Evolutionary conservation across 129 eudicot genomes (phyloP).

Genomic region (Oenanthe sinensis): DNA sequence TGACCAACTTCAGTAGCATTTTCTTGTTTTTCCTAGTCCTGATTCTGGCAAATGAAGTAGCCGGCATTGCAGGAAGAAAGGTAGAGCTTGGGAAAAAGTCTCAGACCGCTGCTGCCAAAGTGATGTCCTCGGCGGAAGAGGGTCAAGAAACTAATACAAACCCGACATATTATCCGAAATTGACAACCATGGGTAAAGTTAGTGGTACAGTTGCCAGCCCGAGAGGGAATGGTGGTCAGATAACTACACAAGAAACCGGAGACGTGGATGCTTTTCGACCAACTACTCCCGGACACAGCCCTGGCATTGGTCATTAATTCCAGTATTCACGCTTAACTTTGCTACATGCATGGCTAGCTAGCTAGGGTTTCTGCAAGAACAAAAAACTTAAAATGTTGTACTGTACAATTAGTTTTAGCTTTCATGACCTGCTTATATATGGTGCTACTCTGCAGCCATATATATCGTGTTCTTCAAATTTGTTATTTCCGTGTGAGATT

Average conservation of each 20-base stretch:
- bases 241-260: background rate
- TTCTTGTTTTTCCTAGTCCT: slow-evolving; percentile 5
- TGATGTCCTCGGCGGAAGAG: background rate
- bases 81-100: background rate
- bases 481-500: background rate
- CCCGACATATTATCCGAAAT: no score
- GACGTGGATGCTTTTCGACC: slow-evolving; percentile 11
- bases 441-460: background rate
- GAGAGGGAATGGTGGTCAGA: background rate
- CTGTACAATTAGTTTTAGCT: background rate
- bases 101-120: background rate
- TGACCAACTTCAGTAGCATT: slow-evolving; percentile 5
- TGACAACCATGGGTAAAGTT: background rate
- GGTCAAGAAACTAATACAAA: background rate
- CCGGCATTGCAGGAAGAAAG: slow-evolving; percentile 12
- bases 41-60: background rate
- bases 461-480: background rate
- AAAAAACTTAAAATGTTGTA: background rate
- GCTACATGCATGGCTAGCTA: background rate
- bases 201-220: background rate
- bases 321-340: background rate
- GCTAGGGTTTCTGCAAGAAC: background rate
- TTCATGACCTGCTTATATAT: background rate
- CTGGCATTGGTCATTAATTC: slow-evolving; percentile 12
- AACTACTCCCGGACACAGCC: slow-evolving; percentile 10